phyloP scores from a whole-genome alignment of 306 rosid genomes.

The Malus sieversii region DNA sequence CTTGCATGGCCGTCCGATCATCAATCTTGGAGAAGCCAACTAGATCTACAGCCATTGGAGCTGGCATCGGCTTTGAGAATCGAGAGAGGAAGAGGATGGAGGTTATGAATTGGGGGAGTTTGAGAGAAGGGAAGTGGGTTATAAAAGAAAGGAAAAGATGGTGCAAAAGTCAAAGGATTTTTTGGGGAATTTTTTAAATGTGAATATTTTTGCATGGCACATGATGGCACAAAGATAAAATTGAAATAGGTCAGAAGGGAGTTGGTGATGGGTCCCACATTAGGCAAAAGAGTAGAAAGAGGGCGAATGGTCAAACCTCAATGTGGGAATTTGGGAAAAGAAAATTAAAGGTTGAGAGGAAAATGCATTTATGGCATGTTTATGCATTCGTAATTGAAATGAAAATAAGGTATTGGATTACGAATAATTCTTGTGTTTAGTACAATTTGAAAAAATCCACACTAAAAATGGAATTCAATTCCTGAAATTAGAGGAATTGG shows the following conservation, averaged over 20 bases:
- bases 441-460: no score
- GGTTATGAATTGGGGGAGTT: neutral
- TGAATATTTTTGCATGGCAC: neutral
- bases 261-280: neutral
- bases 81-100: neutral
- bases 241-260: neutral
- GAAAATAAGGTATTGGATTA: rapidly evolving
- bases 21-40: conserved; percentile 24
- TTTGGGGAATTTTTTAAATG: conserved; percentile 15
- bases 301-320: neutral
- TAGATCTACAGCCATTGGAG: conserved; percentile 48
- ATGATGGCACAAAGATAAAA: conserved; percentile 1
- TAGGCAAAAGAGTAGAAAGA: neutral
- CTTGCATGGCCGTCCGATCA: conserved; percentile 49
- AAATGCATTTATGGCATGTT: no score
- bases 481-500: no score
- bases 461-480: no score
- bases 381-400: no score
- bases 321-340: neutral
- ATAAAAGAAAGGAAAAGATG: conserved; percentile 28
- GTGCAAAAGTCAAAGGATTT: conserved; percentile 48
- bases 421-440: rapidly evolving
- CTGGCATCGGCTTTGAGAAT: neutral
- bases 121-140: neutral
- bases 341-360: neutral